Conservation (phyloP, 306 rosid genomes). For the Gastrolobium bilobum region DNA sequence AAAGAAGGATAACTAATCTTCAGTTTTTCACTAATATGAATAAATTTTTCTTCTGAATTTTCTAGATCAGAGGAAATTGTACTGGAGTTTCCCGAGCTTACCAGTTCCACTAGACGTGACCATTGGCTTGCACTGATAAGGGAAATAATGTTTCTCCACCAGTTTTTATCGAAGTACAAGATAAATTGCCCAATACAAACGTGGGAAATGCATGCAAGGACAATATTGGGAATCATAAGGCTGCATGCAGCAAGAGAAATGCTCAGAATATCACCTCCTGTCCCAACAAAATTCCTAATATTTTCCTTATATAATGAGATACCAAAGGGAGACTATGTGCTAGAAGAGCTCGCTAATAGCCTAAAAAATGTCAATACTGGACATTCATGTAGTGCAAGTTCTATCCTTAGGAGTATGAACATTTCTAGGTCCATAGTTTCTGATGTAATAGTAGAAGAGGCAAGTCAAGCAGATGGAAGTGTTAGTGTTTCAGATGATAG, state of each 20-base stretch:
- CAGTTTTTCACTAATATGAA: background rate
- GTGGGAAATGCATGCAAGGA: conserved; percentile 94
- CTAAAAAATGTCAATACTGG: conserved; percentile 60
- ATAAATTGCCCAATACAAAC: conserved; percentile 58
- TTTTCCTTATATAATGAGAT: conserved; percentile 82
- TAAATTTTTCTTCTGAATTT: conserved; percentile 16
- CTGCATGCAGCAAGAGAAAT: conserved; percentile 96
- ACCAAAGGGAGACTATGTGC: conserved; percentile 91
- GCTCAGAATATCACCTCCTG: conserved; percentile 87
- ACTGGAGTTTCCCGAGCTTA: conserved; percentile 90
- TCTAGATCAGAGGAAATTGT: conserved; percentile 57
- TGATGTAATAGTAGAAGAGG: conserved; percentile 46
- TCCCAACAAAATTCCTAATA: conserved; percentile 85
- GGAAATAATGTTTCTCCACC: conserved; percentile 82
- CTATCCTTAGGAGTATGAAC: conserved; percentile 68
- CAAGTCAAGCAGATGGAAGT: conserved; percentile 35
- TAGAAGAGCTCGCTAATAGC: conserved; percentile 79
- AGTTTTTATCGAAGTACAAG: conserved; percentile 64
- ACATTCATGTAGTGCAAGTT: conserved; percentile 75
- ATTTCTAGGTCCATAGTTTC: conserved; percentile 51
- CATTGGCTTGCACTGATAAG: conserved; percentile 89
- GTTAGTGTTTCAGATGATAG: conserved; percentile 48
- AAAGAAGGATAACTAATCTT: conserved; percentile 19
- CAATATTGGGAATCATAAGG: conserved; percentile 82
- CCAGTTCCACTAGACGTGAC: conserved; percentile 94